Conservation (phyloP, 805 yeast genomes). For the Lipomyces anomalus region DNA sequence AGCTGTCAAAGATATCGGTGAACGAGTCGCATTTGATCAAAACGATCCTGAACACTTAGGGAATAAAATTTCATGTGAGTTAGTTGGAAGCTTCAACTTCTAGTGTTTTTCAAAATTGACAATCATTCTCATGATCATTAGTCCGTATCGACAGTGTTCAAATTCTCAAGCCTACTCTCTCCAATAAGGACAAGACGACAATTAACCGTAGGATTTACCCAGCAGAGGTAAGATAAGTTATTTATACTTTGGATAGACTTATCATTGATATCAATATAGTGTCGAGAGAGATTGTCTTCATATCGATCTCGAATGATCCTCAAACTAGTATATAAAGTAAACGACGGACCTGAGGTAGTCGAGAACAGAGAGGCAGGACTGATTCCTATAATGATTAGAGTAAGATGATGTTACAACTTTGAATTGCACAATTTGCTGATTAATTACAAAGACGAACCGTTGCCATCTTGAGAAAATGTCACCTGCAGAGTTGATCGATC, state of each 20-base stretch:
- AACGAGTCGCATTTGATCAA: conserved; percentile 78
- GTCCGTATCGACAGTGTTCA: conserved; percentile 88
- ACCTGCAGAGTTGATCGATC: conserved; percentile 71
- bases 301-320: conserved; percentile 74
- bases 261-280: conserved; percentile 25
- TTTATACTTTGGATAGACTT: conserved; percentile 26
- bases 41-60: conserved; percentile 64
- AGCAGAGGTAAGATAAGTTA: conserved; percentile 40
- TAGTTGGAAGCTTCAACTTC: too few relatives aligned
- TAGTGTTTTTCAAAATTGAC: too few relatives aligned
- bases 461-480: conserved; percentile 83
- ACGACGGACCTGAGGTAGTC: conserved; percentile 71
- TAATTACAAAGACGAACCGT: too few relatives aligned
- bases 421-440: too few relatives aligned
- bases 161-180: conserved; percentile 77
- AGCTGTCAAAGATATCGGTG: conserved; percentile 85
- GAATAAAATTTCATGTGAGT: conserved; percentile 58
- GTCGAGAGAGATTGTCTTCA: conserved; percentile 82
- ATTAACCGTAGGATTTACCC: conserved; percentile 76
- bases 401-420: too few relatives aligned
- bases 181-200: conserved; percentile 65
- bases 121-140: background rate
- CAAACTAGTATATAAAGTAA: conserved; percentile 79
- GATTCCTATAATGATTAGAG: conserved; percentile 83
- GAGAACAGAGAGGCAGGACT: conserved; percentile 89